Percentiles rank a stretch among this genome's conserved stretches.
Evolutionary conservation across 75 land plant species (phyloP).

Genomic region (Sequoia sempervirens): DNA sequence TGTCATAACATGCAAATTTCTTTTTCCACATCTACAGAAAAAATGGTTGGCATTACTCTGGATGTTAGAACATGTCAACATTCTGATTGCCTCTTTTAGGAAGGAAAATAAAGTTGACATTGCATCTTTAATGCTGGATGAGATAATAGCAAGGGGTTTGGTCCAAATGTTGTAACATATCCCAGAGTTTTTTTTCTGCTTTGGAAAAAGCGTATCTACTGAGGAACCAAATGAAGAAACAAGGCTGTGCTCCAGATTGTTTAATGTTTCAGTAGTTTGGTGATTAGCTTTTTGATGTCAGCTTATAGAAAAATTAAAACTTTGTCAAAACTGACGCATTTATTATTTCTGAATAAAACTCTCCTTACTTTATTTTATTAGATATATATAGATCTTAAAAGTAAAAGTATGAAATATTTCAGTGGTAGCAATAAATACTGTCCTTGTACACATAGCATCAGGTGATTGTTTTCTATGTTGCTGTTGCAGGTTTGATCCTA

Average conservation of each 20-base stretch:
- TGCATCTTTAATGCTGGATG: conserved; percentile 25
- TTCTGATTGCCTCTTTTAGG: conserved; percentile 35
- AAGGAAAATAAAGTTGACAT: conserved; percentile 29
- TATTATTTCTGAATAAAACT: neutral
- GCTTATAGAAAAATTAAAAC: neutral
- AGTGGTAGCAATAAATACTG: neutral
- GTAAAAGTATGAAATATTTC: neutral
- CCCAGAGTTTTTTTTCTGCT: conserved; percentile 20
- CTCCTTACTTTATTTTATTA: neutral
- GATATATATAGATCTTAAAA: neutral
- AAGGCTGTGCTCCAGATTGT: conserved; percentile 50
- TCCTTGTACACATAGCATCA: neutral
- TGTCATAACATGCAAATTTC: too few relatives aligned
- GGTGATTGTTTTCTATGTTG: neutral
- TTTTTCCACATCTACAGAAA: neutral
- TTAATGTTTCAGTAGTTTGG: conserved; percentile 44
- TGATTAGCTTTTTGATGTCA: neutral
- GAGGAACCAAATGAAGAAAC: conserved; percentile 47
- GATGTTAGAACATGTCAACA: conserved; percentile 27
- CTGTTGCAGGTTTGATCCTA: neutral
- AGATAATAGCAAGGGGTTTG: conserved; percentile 24
- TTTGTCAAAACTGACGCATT: neutral
- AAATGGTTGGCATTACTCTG: conserved; percentile 15
- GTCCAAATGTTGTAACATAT: conserved; percentile 38
- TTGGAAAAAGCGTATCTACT: conserved; percentile 27